These are phyloP conservation scores for Starmera quercuum DNA, from an alignment of 805 yeast species.

Conservation along the genomic window DNA sequence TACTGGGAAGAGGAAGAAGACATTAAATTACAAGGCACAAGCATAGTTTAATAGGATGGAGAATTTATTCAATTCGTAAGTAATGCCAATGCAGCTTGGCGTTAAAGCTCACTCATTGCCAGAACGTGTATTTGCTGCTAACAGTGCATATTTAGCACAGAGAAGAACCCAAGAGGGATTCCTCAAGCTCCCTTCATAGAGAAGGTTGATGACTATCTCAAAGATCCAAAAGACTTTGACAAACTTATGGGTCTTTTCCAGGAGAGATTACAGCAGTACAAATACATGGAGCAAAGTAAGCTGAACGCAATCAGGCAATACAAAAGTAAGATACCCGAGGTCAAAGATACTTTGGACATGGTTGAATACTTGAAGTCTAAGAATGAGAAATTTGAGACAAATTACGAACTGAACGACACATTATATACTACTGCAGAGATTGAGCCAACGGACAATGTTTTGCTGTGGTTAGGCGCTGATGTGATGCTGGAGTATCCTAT, in stretches of 20 bases:
- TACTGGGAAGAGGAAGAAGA: no score
- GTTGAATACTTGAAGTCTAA: constrained; percentile 51
- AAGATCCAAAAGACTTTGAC: constrained; percentile 63
- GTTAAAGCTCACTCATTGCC: no score
- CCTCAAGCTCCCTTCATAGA: constrained; percentile 95
- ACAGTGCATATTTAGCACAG: constrained; percentile 1
- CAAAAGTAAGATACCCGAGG: constrained; percentile 80
- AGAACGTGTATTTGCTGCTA: no score
- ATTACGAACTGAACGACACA: constrained; percentile 90
- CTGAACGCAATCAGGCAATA: constrained; percentile 34
- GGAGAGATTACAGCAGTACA: constrained; percentile 82
- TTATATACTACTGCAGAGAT: constrained; percentile 78
- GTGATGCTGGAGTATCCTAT: constrained; percentile 93
- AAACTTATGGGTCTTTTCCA: constrained; percentile 67
- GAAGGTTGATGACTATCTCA: constrained; percentile 67
- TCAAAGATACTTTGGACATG: constrained; percentile 73
- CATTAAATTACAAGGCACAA: no score
- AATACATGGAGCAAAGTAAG: constrained; percentile 59
- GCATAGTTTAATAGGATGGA: no score
- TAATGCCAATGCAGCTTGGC: no score
- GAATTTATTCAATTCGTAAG: no score
- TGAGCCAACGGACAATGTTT: constrained; percentile 57
- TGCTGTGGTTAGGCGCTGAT: constrained; percentile 96
- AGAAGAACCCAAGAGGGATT: constrained; percentile 81
- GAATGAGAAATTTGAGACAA: constrained; percentile 50